Evolutionary conservation across 257 asterid genomes (phyloP).

Genomic region (Nicotiana noctiflora): DNA sequence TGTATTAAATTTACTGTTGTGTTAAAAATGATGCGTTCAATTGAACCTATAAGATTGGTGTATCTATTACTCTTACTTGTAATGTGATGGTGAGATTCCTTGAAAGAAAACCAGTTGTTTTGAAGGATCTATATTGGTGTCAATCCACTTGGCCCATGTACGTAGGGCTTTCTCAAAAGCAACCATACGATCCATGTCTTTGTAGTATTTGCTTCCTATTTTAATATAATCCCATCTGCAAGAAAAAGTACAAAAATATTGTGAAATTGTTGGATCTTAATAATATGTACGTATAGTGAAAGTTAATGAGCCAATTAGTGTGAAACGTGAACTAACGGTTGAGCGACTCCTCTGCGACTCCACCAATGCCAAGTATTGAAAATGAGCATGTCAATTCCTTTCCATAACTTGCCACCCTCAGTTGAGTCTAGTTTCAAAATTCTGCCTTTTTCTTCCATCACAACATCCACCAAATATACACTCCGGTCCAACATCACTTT

Average conservation of each 20-base stretch:
- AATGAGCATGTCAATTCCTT: conserved; percentile 49
- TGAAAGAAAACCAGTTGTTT: conserved; percentile 67
- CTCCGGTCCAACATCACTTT: conserved; percentile 55
- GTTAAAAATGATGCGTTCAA: neutral
- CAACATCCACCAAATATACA: conserved; percentile 64
- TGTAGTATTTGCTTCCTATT: conserved; percentile 42
- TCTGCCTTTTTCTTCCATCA: conserved; percentile 37
- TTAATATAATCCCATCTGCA: conserved; percentile 66
- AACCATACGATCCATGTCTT: conserved; percentile 72
- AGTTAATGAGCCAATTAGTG: neutral
- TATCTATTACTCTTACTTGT: conserved; percentile 44
- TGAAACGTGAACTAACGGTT: conserved; percentile 44
- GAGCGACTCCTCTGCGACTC: conserved; percentile 65
- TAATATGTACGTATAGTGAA: no score
- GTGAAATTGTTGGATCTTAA: neutral
- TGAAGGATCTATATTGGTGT: conserved; percentile 58
- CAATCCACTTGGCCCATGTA: conserved; percentile 89
- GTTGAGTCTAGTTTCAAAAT: conserved; percentile 65
- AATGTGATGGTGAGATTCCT: conserved; percentile 95
- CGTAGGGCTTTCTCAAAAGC: conserved; percentile 70
- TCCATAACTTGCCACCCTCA: conserved; percentile 55
- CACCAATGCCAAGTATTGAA: conserved; percentile 98
- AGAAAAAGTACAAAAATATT: neutral
- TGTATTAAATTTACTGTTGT: neutral
- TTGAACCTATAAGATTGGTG: neutral